A percentile compares a stretch with the other conserved stretches of the same genome.
Evolutionary conservation across 2,329 filamentous ascomycete species (phyloP).

Genomic region (Monascus ruber): DNA sequence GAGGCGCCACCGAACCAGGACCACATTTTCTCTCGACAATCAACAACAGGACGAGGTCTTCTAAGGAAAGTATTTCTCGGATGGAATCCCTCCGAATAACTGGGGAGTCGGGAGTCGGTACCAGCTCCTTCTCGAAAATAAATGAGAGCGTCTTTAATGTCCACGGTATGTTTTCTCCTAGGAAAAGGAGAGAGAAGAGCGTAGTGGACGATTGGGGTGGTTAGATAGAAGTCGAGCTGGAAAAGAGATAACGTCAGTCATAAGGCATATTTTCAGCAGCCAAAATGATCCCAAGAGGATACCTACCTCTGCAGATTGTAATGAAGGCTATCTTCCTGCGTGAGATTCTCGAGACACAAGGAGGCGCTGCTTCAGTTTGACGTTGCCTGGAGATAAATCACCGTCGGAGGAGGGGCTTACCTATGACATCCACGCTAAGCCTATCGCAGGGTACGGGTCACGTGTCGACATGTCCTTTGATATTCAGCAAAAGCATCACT

Average conservation of each 20-base stretch:
- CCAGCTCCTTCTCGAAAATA: no score
- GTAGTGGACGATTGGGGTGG: no score
- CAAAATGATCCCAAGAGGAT: no score
- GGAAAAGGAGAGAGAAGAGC: no score
- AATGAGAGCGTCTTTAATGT: no score
- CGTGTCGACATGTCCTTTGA: slow-evolving; percentile 13
- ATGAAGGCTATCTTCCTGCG: background rate
- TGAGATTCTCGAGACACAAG: background rate
- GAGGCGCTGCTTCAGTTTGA: background rate
- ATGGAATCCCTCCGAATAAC: background rate
- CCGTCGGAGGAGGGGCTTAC: slow-evolving; percentile 13
- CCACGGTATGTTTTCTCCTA: no score
- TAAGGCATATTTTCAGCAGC: no score
- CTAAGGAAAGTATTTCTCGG: slow-evolving; percentile 3
- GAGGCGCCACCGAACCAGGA: slow-evolving; percentile 78
- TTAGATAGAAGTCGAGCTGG: slow-evolving; percentile 5
- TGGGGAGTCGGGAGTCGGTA: background rate
- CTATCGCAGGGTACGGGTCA: slow-evolving; percentile 20
- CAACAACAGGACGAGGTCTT: background rate
- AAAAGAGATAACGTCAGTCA: background rate
- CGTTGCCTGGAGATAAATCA: background rate
- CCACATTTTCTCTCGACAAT: slow-evolving; percentile 44
- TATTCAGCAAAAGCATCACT: background rate
- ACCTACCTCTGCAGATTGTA: no score
- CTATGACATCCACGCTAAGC: slow-evolving; percentile 26